These are phyloP conservation scores for Gamarada debralockiae DNA, from an alignment of 495 filamentous ascomycete genomes.

Conservation along the genomic window DNA sequence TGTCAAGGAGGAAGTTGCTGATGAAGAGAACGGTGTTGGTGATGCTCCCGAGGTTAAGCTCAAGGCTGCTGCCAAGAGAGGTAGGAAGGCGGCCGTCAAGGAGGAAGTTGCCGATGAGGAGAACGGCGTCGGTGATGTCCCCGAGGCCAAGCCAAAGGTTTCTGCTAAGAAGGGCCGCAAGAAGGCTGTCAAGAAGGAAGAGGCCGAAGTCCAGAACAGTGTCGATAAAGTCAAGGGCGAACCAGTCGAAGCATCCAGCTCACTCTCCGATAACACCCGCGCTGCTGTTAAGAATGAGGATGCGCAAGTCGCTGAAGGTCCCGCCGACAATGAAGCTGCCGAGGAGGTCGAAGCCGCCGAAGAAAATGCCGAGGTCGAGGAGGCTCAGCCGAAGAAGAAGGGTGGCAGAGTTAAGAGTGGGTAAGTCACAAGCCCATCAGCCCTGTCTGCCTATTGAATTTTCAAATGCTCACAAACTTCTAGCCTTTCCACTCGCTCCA, in stretches of 20 bases:
- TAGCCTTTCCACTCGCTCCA: no score
- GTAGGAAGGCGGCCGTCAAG: not conserved
- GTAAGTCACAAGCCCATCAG: not conserved
- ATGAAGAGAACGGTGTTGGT: not conserved
- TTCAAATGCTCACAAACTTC: no score
- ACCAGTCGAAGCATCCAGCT: conserved; percentile 5
- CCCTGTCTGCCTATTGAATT: no score
- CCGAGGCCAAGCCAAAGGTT: not conserved
- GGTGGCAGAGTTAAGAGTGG: conserved; percentile 6
- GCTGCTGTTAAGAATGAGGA: not conserved
- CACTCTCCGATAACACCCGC: not conserved
- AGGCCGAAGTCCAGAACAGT: not conserved
- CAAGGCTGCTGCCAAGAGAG: conserved; percentile 5
- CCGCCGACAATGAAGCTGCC: not conserved
- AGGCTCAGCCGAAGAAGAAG: conserved; percentile 9
- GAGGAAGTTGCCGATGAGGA: not conserved
- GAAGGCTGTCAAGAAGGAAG: conserved; percentile 1
- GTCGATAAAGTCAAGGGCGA: not conserved
- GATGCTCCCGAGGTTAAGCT: not conserved
- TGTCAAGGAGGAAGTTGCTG: not conserved
- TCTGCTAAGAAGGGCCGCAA: conserved; percentile 4
- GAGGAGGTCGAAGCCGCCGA: not conserved
- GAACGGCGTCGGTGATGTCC: not conserved
- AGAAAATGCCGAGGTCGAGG: not conserved
- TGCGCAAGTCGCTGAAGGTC: not conserved